A percentile compares a stretch with the other conserved stretches of the same genome.
These are phyloP conservation scores for Macrophomina phaseolina DNA, from an alignment of 2,329 filamentous ascomycete genomes.

Conservation along the genomic window DNA sequence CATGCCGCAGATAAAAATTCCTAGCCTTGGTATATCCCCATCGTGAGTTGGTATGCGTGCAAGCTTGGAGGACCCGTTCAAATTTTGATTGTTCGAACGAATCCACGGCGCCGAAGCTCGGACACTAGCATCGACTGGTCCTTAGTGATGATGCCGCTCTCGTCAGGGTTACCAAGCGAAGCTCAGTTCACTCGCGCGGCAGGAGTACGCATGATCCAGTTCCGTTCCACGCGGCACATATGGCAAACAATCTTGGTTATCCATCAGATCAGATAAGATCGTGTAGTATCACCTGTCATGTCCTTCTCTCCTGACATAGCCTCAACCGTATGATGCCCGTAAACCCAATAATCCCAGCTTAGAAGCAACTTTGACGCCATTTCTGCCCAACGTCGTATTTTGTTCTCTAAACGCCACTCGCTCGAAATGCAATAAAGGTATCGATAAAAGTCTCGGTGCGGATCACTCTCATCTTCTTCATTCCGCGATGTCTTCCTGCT, in stretches of 20 bases:
- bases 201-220: background rate
- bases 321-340: background rate
- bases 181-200: too few relatives aligned
- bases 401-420: slow-evolving; percentile 23
- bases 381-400: slow-evolving; percentile 3
- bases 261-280: slow-evolving; percentile 16
- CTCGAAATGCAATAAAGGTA: slow-evolving; percentile 26
- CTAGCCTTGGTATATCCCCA: too few relatives aligned
- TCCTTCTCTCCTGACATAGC: background rate
- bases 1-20: too few relatives aligned
- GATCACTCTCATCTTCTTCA: background rate
- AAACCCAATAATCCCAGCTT: background rate
- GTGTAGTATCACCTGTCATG: background rate
- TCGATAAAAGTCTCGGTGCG: background rate
- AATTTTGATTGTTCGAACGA: too few relatives aligned
- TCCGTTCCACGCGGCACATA: too few relatives aligned
- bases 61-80: too few relatives aligned
- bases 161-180: too few relatives aligned
- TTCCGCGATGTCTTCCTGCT: slow-evolving; percentile 38
- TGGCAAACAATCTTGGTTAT: too few relatives aligned
- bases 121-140: too few relatives aligned
- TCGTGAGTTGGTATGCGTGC: too few relatives aligned
- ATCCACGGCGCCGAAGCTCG: too few relatives aligned
- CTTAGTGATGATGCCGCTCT: too few relatives aligned
- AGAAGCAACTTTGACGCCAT: slow-evolving; percentile 10